Conservation (phyloP, 139 green algal species). For the Trebouxia sp. region DNA sequence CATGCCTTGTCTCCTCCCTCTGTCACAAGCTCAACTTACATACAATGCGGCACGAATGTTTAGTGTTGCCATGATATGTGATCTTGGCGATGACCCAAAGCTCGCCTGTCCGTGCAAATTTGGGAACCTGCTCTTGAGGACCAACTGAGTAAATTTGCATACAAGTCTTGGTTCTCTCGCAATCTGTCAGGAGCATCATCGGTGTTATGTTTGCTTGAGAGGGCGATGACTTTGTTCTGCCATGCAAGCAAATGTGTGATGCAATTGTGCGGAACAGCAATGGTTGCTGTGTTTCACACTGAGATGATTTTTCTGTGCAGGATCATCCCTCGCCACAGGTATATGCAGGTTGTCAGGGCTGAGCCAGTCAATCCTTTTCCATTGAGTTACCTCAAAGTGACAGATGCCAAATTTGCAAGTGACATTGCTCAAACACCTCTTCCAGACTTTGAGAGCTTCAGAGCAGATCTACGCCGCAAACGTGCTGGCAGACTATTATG, state of each 20-base stretch:
- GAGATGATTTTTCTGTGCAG: conserved; percentile 20
- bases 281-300: neutral
- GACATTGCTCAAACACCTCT: conserved; percentile 33
- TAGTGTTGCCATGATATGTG: no score
- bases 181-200: no score
- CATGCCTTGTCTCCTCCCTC: no score
- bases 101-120: no score
- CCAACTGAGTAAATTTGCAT: no score
- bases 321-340: conserved; percentile 55
- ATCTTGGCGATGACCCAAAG: neutral
- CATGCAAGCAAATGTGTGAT: neutral
- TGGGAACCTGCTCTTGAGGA: no score
- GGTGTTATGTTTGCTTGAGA: no score
- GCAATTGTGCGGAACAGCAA: no score
- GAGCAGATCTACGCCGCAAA: neutral
- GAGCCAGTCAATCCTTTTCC: conserved; percentile 39
- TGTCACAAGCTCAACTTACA: neutral
- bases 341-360: conserved; percentile 39
- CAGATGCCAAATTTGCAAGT: conserved; percentile 50
- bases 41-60: neutral
- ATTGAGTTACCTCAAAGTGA: conserved; percentile 50
- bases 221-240: no score
- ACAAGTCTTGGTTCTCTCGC: no score
- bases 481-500: no score
- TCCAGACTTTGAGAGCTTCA: conserved; percentile 50